These are phyloP conservation scores for Flagelloscypha sp. DNA, from an alignment of 768 basidiomycete species.

Conservation along the genomic window DNA sequence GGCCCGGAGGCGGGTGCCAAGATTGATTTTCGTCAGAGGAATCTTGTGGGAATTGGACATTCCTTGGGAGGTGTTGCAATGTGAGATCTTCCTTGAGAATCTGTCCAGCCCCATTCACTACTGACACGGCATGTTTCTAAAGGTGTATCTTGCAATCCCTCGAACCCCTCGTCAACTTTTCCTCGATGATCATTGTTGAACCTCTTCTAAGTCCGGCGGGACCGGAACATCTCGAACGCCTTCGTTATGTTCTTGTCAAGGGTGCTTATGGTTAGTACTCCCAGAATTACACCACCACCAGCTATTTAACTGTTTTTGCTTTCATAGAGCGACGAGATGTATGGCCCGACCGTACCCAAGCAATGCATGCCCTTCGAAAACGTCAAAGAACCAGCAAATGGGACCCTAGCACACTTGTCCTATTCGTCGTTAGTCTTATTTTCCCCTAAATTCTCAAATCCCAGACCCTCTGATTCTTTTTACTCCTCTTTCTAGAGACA, in stretches of 20 bases:
- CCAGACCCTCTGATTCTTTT: neutral
- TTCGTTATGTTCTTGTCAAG: slow-evolving; percentile 35
- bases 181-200: slow-evolving; percentile 51
- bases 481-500: slow-evolving; percentile 27
- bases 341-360: slow-evolving; percentile 42
- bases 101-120: slow-evolving; percentile 4
- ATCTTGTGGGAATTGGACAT: slow-evolving; percentile 58
- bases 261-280: too few species aligned
- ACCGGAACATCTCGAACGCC: slow-evolving; percentile 27
- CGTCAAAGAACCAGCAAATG: slow-evolving; percentile 32
- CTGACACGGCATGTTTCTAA: neutral
- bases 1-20: slow-evolving; percentile 28
- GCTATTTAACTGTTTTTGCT: too few species aligned
- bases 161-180: slow-evolving; percentile 36
- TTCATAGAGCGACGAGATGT: slow-evolving; percentile 42
- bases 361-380: slow-evolving; percentile 26
- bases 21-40: slow-evolving; percentile 41
- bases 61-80: slow-evolving; percentile 60
- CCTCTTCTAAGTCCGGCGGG: slow-evolving; percentile 53
- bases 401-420: slow-evolving; percentile 44
- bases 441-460: neutral
- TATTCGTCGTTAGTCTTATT: slow-evolving; percentile 34
- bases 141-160: slow-evolving; percentile 50
- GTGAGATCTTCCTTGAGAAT: slow-evolving; percentile 28
- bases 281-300: too few species aligned